These are phyloP conservation scores for Aurinia saxatilis DNA, from an alignment of 345 rosid species.

Conservation along the genomic window DNA sequence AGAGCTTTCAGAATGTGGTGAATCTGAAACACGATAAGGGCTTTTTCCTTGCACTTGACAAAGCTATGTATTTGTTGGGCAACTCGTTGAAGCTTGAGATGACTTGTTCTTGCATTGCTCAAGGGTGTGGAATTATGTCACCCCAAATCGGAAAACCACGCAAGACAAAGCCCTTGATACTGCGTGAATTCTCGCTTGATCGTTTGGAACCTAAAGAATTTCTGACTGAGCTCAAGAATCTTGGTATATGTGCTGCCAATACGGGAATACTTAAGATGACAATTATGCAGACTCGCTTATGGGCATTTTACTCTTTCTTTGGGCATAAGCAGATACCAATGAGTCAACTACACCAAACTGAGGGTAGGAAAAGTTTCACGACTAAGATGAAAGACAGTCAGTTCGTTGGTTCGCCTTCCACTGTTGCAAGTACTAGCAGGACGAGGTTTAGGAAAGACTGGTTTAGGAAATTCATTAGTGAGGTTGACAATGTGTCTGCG, in stretches of 20 bases:
- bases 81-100: conserved; percentile 45
- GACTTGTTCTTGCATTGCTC: conserved; percentile 45
- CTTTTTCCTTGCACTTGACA: conserved; percentile 57
- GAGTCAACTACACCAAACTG: conserved; percentile 31
- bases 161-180: conserved; percentile 27
- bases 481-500: conserved; percentile 30
- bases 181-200: conserved; percentile 29
- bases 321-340: conserved; percentile 53
- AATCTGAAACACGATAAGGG: conserved; percentile 35
- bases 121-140: conserved; percentile 15
- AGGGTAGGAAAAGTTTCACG: conserved; percentile 23
- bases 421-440: conserved; percentile 40
- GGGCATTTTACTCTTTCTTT: conserved; percentile 45
- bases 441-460: conserved; percentile 54
- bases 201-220: conserved; percentile 48
- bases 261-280: conserved; percentile 46
- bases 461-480: conserved; percentile 42
- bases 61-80: conserved; percentile 58
- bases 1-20: conserved; percentile 43
- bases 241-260: conserved; percentile 35
- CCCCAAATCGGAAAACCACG: conserved; percentile 8
- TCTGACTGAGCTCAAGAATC: conserved; percentile 44
- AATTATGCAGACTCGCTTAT: conserved; percentile 37
- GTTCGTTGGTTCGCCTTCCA: conserved; percentile 42
- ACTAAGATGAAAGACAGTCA: conserved; percentile 32